Conservation (phyloP, 345 rosid genomes). For the Raphanus sativus region DNA sequence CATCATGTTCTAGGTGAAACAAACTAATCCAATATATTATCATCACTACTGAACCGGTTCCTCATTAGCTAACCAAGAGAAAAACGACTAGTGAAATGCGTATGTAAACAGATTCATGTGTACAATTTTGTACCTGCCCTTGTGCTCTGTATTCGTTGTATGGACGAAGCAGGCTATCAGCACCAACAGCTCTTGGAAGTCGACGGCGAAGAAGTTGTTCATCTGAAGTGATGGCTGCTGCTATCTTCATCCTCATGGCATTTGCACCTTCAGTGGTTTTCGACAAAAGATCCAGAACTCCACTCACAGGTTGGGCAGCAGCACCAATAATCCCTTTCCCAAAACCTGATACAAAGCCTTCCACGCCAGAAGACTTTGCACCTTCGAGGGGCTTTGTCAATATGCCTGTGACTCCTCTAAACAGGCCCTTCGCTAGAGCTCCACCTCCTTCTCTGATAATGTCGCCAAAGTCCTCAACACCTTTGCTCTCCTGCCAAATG, state of each 20-base stretch:
- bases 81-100: not conserved
- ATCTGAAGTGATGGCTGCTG: slow-evolving; percentile 95
- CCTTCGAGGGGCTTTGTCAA: slow-evolving; percentile 98
- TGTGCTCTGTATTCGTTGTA: slow-evolving; percentile 82
- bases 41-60: slow-evolving; percentile 5
- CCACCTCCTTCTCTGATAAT: slow-evolving; percentile 99
- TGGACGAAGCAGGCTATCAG: slow-evolving; percentile 89
- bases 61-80: slow-evolving; percentile 1
- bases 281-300: slow-evolving; percentile 95
- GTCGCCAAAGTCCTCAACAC: slow-evolving; percentile 94
- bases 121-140: slow-evolving; percentile 68
- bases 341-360: slow-evolving; percentile 96
- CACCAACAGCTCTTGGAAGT: slow-evolving; percentile 87
- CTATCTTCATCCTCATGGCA: slow-evolving; percentile 97
- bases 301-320: slow-evolving; percentile 99
- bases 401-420: slow-evolving; percentile 98
- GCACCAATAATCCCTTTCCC: slow-evolving; percentile 98
- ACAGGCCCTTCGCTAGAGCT: slow-evolving; percentile 93
- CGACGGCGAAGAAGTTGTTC: slow-evolving; percentile 95
- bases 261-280: slow-evolving; percentile 99
- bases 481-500: slow-evolving; percentile 79
- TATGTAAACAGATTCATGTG: not conserved
- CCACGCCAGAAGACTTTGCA: slow-evolving; percentile 93
- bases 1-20: not conserved
- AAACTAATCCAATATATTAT: not conserved